A percentile compares a stretch with the other conserved stretches of the same genome.
Evolutionary conservation across 805 yeast genomes (phyloP).

Genomic region (Zygotorulaspora sp.): DNA sequence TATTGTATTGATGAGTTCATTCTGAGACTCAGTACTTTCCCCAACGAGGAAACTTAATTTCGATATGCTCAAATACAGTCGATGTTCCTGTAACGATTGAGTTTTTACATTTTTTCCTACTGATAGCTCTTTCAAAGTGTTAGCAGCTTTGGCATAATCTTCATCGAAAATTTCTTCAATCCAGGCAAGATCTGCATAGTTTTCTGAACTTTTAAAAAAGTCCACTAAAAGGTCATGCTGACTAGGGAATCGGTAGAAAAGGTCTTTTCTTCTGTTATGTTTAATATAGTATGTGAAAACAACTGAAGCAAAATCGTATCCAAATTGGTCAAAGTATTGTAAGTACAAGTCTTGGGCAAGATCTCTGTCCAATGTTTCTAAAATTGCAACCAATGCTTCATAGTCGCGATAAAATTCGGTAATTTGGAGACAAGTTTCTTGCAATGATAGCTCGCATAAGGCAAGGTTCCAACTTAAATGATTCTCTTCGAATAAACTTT

Average conservation of each 20-base stretch:
- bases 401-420: slow-evolving; percentile 66
- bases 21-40: slow-evolving; percentile 9
- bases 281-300: slow-evolving; percentile 57
- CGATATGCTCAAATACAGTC: slow-evolving; percentile 62
- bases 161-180: slow-evolving; percentile 54
- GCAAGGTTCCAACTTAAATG: slow-evolving; percentile 53
- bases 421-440: slow-evolving; percentile 52
- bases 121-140: slow-evolving; percentile 42
- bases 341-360: slow-evolving; percentile 46
- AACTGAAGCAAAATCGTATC: slow-evolving; percentile 61
- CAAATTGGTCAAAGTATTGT: slow-evolving; percentile 55
- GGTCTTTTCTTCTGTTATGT: slow-evolving; percentile 46
- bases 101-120: slow-evolving; percentile 40
- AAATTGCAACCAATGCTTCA: slow-evolving; percentile 51
- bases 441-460: slow-evolving; percentile 47
- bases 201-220: slow-evolving; percentile 47
- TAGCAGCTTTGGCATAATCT: slow-evolving; percentile 48
- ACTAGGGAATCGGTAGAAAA: slow-evolving; percentile 55
- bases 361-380: slow-evolving; percentile 38
- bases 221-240: slow-evolving; percentile 45
- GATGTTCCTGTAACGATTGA: slow-evolving; percentile 37
- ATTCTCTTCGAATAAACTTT: slow-evolving; percentile 29
- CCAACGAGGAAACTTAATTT: slow-evolving; percentile 56
- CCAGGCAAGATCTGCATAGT: slow-evolving; percentile 63
- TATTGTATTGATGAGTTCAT: slow-evolving; percentile 38